These are phyloP conservation scores for Diaporthe batatas DNA, from an alignment of 2,329 filamentous ascomycete genomes.

Conservation along the genomic window DNA sequence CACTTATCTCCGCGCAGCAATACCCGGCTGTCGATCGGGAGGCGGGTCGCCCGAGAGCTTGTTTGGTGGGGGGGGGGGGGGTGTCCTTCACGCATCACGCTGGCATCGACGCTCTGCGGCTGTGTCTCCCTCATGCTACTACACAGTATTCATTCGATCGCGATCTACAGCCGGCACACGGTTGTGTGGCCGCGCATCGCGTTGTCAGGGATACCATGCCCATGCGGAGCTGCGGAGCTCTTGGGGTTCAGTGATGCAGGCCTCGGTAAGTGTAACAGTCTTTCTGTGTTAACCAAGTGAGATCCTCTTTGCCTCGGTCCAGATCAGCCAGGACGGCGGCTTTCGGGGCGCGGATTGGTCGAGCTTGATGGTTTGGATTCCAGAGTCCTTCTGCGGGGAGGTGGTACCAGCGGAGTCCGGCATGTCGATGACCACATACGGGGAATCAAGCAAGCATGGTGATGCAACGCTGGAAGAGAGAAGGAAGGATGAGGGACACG, in stretches of 20 bases:
- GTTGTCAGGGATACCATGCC: not conserved
- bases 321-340: not conserved
- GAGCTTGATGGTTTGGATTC: not conserved
- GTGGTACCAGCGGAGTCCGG: not conserved
- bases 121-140: not conserved
- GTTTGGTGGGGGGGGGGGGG: not conserved
- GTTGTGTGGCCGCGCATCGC: no score
- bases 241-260: not conserved
- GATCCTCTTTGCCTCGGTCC: not conserved
- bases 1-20: not conserved
- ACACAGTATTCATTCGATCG: no score
- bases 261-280: not conserved
- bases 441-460: not conserved
- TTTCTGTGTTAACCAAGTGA: not conserved
- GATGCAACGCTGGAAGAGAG: not conserved
- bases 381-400: not conserved
- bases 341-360: not conserved
- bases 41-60: not conserved
- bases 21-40: not conserved
- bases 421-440: conserved; percentile 7
- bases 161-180: not conserved
- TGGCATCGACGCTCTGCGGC: not conserved
- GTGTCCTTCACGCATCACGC: no score
- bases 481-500: not conserved
- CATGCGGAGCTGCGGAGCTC: no score